Base-by-base conservation (phyloP, 2,329 filamentous ascomycete genomes). In the Rhinocladiella similis region DNA sequence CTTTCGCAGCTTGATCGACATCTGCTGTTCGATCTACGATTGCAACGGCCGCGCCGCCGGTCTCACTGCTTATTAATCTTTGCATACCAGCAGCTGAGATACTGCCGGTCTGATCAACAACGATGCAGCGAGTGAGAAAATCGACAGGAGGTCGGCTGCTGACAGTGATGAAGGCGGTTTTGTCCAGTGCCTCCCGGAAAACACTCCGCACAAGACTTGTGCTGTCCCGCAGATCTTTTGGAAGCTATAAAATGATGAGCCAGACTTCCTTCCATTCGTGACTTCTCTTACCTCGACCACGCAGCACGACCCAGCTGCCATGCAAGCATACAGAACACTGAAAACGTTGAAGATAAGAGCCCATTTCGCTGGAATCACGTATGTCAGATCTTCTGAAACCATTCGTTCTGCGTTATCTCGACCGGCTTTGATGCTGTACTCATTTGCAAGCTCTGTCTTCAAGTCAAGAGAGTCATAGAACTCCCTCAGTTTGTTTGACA, bases 1-100 rank as follows among this genome's bases (percentile, higher is more conserved):
- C 73, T 55, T 76, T 70, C 0, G 84, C 84, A 0, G 85, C 83
- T 1, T 69, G 63, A 5, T 74, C 66, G 1, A 87, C 57, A 60
- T 86, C 74, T 7, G 82, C 83, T 1, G 80, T 82, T 14, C 85
- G 75, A 65, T 87, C 84, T 0, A 88, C 82, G 1, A 88, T 66
- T 0, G 83, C 83, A 3, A 86, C 68, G 2, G 29, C 48, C 4
- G 27, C n/a, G 19, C 9, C 13, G 5, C 16, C 29, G 19, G 12
- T 25, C 18, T 39, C 14, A 12, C 14, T n/a, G 14, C 36, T 39
- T n/a, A 39, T 39, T 5, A 39, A 18, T 18, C 36, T n/a, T n/a
- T 6, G 36, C 14, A 18, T 18, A 6, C 18, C 3, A n/a, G 36
- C 18, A n/a, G 36, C 14, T 39, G 36, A 39, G 36, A 39, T 6